Percentiles rank a stretch among this genome's conserved stretches.
Evolutionary conservation across 345 rosid species (phyloP).

Genomic region (Acer negundo): DNA sequence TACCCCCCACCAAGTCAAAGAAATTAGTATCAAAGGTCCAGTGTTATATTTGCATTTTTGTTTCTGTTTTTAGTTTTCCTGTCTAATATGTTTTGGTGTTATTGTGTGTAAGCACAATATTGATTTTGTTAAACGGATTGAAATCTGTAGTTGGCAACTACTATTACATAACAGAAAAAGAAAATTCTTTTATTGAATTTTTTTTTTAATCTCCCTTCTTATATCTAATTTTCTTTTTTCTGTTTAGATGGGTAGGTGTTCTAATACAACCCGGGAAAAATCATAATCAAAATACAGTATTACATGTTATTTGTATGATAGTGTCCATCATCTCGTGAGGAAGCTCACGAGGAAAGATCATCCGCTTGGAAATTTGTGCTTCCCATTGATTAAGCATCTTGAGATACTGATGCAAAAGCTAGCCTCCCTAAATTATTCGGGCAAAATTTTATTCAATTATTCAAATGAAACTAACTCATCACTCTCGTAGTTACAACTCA

Average conservation of each 20-base stretch:
- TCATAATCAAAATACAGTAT: background rate
- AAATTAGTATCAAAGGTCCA: conserved; percentile 39
- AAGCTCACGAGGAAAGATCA: too few species aligned
- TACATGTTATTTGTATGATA: too few species aligned
- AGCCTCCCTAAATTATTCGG: too few species aligned
- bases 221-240: background rate
- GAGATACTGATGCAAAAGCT: too few species aligned
- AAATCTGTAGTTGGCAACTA: conserved; percentile 16
- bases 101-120: conserved; percentile 35
- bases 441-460: too few species aligned
- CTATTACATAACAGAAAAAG: conserved; percentile 6
- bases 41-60: conserved; percentile 10
- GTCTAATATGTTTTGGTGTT: conserved; percentile 20
- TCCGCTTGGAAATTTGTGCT: too few species aligned
- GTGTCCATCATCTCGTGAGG: too few species aligned
- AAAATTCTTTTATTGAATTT: background rate
- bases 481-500: too few species aligned
- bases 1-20: conserved; percentile 33
- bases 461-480: too few species aligned
- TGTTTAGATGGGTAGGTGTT: background rate
- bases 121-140: conserved; percentile 28
- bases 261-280: background rate
- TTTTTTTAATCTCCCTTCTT: background rate
- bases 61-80: conserved; percentile 18
- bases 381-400: too few species aligned